phyloP scores from a whole-genome alignment of 1,284 basidiomycete genomes.

The Puccinia coronata region DNA sequence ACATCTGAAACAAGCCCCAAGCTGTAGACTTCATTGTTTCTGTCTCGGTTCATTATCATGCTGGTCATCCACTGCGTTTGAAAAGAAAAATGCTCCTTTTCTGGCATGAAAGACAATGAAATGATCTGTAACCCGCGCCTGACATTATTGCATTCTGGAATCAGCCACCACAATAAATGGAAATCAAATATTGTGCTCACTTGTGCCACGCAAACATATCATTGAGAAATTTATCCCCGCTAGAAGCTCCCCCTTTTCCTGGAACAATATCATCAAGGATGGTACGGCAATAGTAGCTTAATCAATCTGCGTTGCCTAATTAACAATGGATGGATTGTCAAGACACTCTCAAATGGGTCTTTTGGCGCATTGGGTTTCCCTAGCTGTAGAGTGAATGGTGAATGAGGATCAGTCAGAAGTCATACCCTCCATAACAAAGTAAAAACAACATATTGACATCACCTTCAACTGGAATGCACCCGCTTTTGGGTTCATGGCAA shows the following conservation, averaged over 20 bases:
- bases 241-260: no score
- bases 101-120: not conserved
- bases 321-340: no score
- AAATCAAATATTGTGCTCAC: not conserved
- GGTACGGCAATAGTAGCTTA: no score
- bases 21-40: no score
- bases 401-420: no score
- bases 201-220: not conserved
- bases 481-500: not conserved
- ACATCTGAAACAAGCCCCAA: no score
- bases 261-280: slow-evolving; percentile 1
- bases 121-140: not conserved
- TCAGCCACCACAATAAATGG: no score
- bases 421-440: no score
- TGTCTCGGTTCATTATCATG: not conserved
- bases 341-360: no score
- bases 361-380: no score
- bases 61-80: not conserved
- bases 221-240: not conserved
- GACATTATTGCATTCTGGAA: not conserved
- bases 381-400: slow-evolving; percentile 12
- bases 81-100: no score
- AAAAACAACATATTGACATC: not conserved
- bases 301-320: not conserved
- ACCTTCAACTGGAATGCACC: slow-evolving; percentile 3